Evolutionary conservation across 108 stramenopile genomes (phyloP).

Genomic region (Conticribra weissflogii): DNA sequence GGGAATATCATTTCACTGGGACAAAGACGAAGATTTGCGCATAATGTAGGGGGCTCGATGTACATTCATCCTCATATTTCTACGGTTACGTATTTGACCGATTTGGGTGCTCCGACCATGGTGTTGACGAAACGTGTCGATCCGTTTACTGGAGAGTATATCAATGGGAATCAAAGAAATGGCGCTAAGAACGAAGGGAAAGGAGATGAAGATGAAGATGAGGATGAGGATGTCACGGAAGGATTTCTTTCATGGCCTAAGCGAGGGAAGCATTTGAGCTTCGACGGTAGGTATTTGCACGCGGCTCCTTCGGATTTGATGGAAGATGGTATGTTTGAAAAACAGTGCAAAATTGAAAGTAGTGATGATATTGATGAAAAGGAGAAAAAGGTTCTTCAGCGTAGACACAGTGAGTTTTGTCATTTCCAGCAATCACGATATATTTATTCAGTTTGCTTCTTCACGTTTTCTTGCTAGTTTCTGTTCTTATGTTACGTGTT

Average conservation of each 20-base stretch:
- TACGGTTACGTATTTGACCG: conserved; percentile 83
- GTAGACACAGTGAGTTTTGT: conserved; percentile 29
- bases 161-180: too few species aligned
- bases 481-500: not conserved
- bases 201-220: conserved; percentile 1
- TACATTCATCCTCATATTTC: conserved; percentile 84
- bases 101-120: conserved; percentile 73
- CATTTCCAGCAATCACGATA: too few species aligned
- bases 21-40: conserved; percentile 88
- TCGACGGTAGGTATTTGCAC: conserved; percentile 81
- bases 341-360: conserved; percentile 32
- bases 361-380: conserved; percentile 22
- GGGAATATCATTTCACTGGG: conserved; percentile 87
- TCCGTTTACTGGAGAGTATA: conserved; percentile 61
- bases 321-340: conserved; percentile 55
- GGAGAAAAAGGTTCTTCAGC: conserved; percentile 16
- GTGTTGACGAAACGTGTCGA: conserved; percentile 62
- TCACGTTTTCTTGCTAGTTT: not conserved
- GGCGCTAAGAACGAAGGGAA: too few species aligned
- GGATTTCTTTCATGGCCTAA: conserved; percentile 73
- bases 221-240: conserved; percentile 13
- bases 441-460: not conserved
- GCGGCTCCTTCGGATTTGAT: conserved; percentile 76
- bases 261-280: conserved; percentile 77
- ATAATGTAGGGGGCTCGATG: conserved; percentile 65